phyloP scores from a whole-genome alignment of 2,329 filamentous ascomycete genomes.

The Septoria petroselini region DNA sequence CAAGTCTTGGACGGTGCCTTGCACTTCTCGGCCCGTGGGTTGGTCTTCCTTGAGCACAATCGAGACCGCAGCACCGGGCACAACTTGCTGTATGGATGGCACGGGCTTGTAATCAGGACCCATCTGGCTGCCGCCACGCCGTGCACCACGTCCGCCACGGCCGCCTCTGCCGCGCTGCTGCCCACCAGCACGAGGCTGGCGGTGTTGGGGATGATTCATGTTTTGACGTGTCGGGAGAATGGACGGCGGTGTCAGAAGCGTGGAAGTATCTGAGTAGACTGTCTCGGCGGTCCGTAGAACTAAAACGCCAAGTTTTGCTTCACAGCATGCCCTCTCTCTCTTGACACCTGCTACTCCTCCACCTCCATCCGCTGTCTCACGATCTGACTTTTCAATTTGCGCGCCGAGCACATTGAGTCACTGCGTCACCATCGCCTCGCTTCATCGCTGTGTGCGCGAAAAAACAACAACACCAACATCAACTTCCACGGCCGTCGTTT shows the following conservation, averaged over 20 bases:
- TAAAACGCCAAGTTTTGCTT: too few relatives aligned
- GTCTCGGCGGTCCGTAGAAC: background rate
- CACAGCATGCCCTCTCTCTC: too few relatives aligned
- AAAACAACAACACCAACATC: background rate
- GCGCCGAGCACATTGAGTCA: too few relatives aligned
- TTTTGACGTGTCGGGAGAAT: too few relatives aligned
- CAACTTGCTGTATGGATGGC: constrained; percentile 46
- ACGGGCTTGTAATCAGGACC: constrained; percentile 24
- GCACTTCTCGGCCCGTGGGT: constrained; percentile 67
- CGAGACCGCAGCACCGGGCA: constrained; percentile 62
- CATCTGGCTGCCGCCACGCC: constrained; percentile 3
- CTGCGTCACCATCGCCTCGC: too few relatives aligned
- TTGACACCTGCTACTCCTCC: too few relatives aligned
- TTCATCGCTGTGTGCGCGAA: background rate
- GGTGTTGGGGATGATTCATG: constrained; percentile 36
- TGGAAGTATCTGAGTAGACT: background rate
- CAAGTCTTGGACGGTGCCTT: constrained; percentile 63
- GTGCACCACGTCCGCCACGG: background rate
- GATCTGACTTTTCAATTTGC: too few relatives aligned
- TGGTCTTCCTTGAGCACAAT: constrained; percentile 76
- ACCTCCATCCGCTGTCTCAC: too few relatives aligned
- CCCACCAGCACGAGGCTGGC: constrained; percentile 26
- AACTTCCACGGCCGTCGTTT: background rate
- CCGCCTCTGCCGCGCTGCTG: constrained; percentile 17
- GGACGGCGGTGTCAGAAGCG: background rate